Percentiles rank a stretch among this genome's conserved stretches.
phyloP scores from a whole-genome alignment of 331 rosid genomes.

The Malus hybrid region DNA sequence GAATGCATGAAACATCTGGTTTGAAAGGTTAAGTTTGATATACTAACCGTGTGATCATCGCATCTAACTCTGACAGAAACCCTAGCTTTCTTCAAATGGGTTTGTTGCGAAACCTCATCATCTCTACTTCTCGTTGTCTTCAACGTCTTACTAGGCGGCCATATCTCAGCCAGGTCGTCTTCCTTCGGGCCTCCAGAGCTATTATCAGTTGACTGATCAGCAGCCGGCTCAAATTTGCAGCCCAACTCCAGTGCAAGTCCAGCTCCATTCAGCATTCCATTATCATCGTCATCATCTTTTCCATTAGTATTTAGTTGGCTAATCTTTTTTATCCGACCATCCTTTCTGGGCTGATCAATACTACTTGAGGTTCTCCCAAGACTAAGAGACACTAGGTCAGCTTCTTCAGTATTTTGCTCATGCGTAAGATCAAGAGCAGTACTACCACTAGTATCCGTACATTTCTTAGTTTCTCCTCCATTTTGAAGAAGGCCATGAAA shows the following conservation, averaged over 20 bases:
- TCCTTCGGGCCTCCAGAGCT: slow-evolving; percentile 13
- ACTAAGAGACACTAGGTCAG: slow-evolving; percentile 46
- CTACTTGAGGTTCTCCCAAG: slow-evolving; percentile 37
- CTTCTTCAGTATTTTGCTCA: slow-evolving; percentile 2
- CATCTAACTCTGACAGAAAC: slow-evolving; percentile 68
- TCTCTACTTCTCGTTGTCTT: slow-evolving; percentile 25
- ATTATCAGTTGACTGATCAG: background rate
- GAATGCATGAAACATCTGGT: background rate
- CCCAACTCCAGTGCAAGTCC: slow-evolving; percentile 46
- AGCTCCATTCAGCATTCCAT: slow-evolving; percentile 14
- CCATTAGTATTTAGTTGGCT: background rate
- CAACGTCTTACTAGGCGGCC: slow-evolving; percentile 41
- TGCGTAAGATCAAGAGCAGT: background rate
- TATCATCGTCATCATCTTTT: slow-evolving; percentile 10
- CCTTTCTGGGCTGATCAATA: background rate
- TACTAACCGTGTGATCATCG: slow-evolving; percentile 49
- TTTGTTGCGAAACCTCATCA: slow-evolving; percentile 23
- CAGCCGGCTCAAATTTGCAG: slow-evolving; percentile 18
- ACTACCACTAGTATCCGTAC: background rate
- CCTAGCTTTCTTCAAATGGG: slow-evolving; percentile 50
- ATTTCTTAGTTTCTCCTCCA: slow-evolving; percentile 16
- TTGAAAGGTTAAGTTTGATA: background rate
- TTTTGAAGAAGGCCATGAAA: slow-evolving; percentile 30
- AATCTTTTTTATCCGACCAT: background rate
- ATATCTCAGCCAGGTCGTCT: slow-evolving; percentile 22